Percentiles rank a stretch among this genome's conserved stretches.
Evolutionary conservation across 257 asterid species (phyloP).

Genomic region (Gynochthodes officinalis): DNA sequence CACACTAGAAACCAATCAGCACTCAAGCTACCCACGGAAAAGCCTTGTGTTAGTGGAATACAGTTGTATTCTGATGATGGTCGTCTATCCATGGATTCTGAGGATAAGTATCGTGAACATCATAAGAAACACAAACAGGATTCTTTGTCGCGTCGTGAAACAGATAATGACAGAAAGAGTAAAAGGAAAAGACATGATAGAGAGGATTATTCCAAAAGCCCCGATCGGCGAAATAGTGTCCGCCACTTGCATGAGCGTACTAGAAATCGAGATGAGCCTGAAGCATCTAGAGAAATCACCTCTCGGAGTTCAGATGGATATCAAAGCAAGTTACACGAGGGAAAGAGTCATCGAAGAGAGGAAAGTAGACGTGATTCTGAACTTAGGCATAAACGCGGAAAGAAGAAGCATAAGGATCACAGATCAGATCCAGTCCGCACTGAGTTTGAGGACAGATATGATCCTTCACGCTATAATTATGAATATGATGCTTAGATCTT

Average conservation of each 20-base stretch:
- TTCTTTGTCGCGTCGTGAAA: constrained; percentile 30
- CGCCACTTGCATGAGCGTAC: constrained; percentile 25
- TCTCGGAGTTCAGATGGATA: constrained; percentile 35
- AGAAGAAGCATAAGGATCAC: constrained; percentile 27
- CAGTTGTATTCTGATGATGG: constrained; percentile 20
- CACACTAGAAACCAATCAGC: constrained; percentile 26
- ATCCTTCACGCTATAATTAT: constrained; percentile 44
- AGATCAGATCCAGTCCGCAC: constrained; percentile 26
- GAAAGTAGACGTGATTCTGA: constrained; percentile 35
- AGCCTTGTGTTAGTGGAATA: constrained; percentile 32
- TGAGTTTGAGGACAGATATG: constrained; percentile 70
- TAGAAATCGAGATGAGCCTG: constrained; percentile 30
- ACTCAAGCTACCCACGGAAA: constrained; percentile 26
- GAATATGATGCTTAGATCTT: constrained; percentile 25
- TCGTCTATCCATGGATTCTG: constrained; percentile 24
- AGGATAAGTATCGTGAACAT: constrained; percentile 23
- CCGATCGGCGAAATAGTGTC: constrained; percentile 21
- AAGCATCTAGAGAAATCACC: constrained; percentile 27
- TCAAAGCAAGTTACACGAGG: constrained; percentile 34
- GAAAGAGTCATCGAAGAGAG: constrained; percentile 43
- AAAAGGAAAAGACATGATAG: constrained; percentile 29
- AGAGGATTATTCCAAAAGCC: constrained; percentile 28
- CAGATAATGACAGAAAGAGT: constrained; percentile 27
- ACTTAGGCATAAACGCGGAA: constrained; percentile 29
- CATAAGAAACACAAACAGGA: constrained; percentile 29